Evolutionary conservation across 2,329 filamentous ascomycete species (phyloP), one percentile per base, ranked within the genome.

Genomic region (Aspergillus sp.): DNA sequence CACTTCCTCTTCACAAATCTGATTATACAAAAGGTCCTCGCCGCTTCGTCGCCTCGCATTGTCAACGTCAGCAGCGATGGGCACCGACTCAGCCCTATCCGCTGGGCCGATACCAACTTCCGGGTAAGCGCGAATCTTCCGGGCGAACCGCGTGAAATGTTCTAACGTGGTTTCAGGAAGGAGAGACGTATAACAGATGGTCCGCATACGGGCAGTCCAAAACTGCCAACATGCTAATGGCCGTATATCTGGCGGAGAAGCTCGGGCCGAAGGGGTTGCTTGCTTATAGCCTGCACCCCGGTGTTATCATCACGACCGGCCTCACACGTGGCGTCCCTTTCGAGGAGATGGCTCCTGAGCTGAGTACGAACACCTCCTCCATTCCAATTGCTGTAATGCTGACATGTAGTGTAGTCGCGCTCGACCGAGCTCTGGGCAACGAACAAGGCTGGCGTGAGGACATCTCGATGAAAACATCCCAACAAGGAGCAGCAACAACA

Each of bases 11-110:
- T 79, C 49, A 80, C 77, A 19, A 79, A 78, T 56, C 61, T 77
- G 46, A 69, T 80, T 19, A 71, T 80, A 30, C 64, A 63, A 3
- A 75, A 77, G 61, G 47, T 77, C 3, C 7, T 72, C 0, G 67
- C 69, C 0, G 58, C 75, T 1, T 22, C 67, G 11, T 25, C 55
- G 4, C 43, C 60, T 0, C 71, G 79, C 0, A 62, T 85, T 7
- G 76, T 85, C 22, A 82, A 77, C 61, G 70, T 84, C 7, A 76
- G 76, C 28, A 83, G 81, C 65, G 70, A 78, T 34, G 81, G 80
- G 1, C 76, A 84, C 63, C 72, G 77, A 6, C 52, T 83, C 13
- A 69, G 72, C 2, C 78, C 77, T 1, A 69, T 84, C 17, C 72
- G 80, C 3, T 83, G 79, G 61, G 72, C 74, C 49, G 81, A 84